A percentile compares a stretch with the other conserved stretches of the same genome.
These are phyloP conservation scores for Neoascochyta sp. DNA, from an alignment of 2,329 filamentous ascomycete genomes.

Conservation along the genomic window DNA sequence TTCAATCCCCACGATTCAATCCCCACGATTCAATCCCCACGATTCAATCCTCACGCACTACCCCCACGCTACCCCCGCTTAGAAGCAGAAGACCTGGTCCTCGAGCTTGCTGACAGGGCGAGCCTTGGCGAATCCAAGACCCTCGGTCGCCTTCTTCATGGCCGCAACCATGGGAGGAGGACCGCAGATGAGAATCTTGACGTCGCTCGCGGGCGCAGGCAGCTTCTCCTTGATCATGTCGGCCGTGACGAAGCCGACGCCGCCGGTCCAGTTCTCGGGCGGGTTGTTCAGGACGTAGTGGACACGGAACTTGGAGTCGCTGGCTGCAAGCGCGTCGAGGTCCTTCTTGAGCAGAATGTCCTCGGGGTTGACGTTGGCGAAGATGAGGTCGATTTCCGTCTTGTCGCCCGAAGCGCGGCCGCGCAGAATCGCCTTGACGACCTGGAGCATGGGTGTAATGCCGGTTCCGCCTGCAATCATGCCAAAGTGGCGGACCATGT, in stretches of 20 bases:
- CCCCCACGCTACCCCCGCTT: no score
- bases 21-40: no score
- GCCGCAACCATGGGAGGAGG: conserved; percentile 95
- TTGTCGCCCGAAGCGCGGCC: conserved; percentile 71
- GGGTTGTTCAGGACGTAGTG: conserved; percentile 98
- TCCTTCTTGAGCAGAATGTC: conserved; percentile 94
- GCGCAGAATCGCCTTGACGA: conserved; percentile 84
- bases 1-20: no score
- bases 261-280: conserved; percentile 84
- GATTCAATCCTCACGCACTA: no score
- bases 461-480: conserved; percentile 98
- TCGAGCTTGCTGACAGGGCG: conserved; percentile 94
- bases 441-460: conserved; percentile 97
- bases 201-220: conserved; percentile 75
- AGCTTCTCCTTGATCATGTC: conserved; percentile 92
- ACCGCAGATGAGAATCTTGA: conserved; percentile 92
- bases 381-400: conserved; percentile 85
- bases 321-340: conserved; percentile 70
- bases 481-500: conserved; percentile 93
- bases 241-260: conserved; percentile 88
- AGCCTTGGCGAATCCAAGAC: conserved; percentile 87
- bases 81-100: conserved; percentile 97
- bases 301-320: conserved; percentile 78
- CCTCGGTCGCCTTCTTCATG: conserved; percentile 92
- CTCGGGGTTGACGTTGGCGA: conserved; percentile 89